Percentiles rank a stretch among this genome's conserved stretches.
Evolutionary conservation across 768 basidiomycete genomes (phyloP).

Genomic region (Collybia sp.): DNA sequence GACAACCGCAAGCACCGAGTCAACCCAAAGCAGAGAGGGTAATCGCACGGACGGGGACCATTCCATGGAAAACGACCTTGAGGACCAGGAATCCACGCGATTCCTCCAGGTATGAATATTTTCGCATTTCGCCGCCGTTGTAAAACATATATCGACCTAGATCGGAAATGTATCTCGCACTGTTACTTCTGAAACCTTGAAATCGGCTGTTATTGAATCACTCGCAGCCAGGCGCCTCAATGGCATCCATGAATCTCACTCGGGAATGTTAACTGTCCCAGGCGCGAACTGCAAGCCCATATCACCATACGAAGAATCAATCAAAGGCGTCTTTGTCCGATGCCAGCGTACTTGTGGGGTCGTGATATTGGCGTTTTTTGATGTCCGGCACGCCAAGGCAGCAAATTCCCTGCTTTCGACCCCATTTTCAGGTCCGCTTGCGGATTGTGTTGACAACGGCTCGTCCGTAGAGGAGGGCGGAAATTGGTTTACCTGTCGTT

Average conservation of each 20-base stretch:
- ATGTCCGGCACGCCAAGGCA: conserved; percentile 47
- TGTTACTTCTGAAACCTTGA: conserved; percentile 19
- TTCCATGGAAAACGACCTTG: conserved; percentile 16
- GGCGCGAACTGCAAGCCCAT: not conserved
- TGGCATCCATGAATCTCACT: not conserved
- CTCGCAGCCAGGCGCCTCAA: conserved; percentile 10
- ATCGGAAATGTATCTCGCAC: conserved; percentile 30
- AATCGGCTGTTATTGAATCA: conserved; percentile 19
- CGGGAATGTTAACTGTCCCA: conserved; percentile 2
- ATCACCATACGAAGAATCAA: conserved; percentile 17
- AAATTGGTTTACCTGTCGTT: conserved; percentile 34
- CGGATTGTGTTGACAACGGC: conserved; percentile 24
- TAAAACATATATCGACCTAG: conserved; percentile 12
- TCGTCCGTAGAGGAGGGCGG: conserved; percentile 15
- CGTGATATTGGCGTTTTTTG: conserved; percentile 57
- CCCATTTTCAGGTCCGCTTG: conserved; percentile 20
- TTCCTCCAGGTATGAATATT: conserved; percentile 28
- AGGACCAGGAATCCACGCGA: conserved; percentile 26
- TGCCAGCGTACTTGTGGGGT: conserved; percentile 46
- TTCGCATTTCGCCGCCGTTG: not conserved
- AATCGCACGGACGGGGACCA: conserved; percentile 16
- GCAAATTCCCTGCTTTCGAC: conserved; percentile 37
- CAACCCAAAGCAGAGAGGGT: conserved; percentile 11
- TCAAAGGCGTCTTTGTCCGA: conserved; percentile 56
- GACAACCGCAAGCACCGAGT: conserved; percentile 30